phyloP scores from a whole-genome alignment of 2,329 filamentous ascomycete species.

The Aspergillus sp. region DNA sequence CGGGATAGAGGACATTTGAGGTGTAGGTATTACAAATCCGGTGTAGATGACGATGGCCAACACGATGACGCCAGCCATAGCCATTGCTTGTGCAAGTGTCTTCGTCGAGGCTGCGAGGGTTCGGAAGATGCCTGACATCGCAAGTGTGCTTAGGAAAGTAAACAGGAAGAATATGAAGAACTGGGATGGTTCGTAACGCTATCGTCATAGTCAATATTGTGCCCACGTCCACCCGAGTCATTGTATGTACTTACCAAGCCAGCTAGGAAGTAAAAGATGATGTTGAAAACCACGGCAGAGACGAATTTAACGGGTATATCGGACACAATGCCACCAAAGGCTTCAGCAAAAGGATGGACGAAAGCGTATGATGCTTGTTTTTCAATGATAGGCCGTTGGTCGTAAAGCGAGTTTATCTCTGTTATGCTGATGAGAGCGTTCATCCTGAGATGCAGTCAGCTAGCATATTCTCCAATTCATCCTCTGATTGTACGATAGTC shows the following conservation, averaged over 20 bases:
- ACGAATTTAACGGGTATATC: slow-evolving; percentile 82
- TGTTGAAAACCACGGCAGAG: slow-evolving; percentile 74
- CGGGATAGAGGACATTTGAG: slow-evolving; percentile 52
- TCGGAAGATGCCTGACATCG: slow-evolving; percentile 61
- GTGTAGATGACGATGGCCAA: slow-evolving; percentile 66
- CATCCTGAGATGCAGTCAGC: slow-evolving; percentile 21
- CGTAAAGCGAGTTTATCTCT: slow-evolving; percentile 81
- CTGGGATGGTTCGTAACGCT: slow-evolving; percentile 39
- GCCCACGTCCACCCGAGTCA: no score
- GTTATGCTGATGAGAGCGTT: slow-evolving; percentile 66
- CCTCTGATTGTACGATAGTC: no score
- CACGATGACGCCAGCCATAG: slow-evolving; percentile 55
- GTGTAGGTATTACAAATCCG: slow-evolving; percentile 63
- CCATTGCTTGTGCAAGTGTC: slow-evolving; percentile 65
- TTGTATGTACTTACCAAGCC: slow-evolving; percentile 54
- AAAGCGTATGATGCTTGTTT: slow-evolving; percentile 87
- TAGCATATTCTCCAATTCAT: background rate
- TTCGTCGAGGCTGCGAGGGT: slow-evolving; percentile 61
- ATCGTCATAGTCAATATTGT: slow-evolving; percentile 13
- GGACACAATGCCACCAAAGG: slow-evolving; percentile 78
- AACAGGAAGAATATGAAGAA: slow-evolving; percentile 69
- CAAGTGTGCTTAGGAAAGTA: slow-evolving; percentile 59
- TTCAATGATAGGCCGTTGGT: slow-evolving; percentile 88
- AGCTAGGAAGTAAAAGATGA: slow-evolving; percentile 83
- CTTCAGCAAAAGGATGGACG: slow-evolving; percentile 87